These are phyloP conservation scores for Lachnellula arida DNA, from an alignment of 2,329 filamentous ascomycete species.

Conservation along the genomic window DNA sequence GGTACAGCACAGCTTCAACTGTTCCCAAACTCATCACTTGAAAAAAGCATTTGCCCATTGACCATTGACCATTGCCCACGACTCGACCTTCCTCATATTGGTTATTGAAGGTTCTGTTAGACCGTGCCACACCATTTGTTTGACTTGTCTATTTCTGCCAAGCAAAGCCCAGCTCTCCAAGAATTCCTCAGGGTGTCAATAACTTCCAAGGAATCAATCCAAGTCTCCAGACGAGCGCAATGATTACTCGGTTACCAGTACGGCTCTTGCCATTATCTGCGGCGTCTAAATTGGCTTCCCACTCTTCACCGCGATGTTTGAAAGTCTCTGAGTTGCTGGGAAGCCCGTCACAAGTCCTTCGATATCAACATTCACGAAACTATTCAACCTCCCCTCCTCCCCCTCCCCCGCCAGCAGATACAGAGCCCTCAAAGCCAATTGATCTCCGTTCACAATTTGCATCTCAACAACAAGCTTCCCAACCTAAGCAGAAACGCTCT, in stretches of 20 bases:
- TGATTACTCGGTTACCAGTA: slow-evolving; percentile 14
- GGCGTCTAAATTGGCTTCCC: background rate
- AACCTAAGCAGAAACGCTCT: slow-evolving; percentile 21
- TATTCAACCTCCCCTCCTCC: slow-evolving; percentile 9
- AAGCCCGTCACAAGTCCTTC: background rate
- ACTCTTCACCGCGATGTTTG: background rate
- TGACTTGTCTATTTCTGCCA: no score
- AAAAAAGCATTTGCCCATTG: no score
- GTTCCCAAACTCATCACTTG: no score
- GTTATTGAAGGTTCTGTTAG: no score
- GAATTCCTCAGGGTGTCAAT: background rate
- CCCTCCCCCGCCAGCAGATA: background rate
- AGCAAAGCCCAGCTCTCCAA: no score
- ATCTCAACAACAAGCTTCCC: slow-evolving; percentile 11
- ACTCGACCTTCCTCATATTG: no score
- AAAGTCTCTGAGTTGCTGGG: background rate
- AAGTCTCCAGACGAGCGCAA: slow-evolving; percentile 41
- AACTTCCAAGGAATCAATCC: background rate
- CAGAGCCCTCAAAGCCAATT: slow-evolving; percentile 4
- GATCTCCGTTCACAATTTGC: slow-evolving; percentile 28
- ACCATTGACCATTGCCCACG: no score
- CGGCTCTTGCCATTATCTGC: background rate
- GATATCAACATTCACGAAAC: slow-evolving; percentile 2
- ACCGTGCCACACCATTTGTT: no score
- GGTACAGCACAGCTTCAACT: no score